Evolutionary conservation across 352 stramenopile species (phyloP), one percentile per base, ranked within the genome.

Genomic region (Globisporangium nagaii): DNA sequence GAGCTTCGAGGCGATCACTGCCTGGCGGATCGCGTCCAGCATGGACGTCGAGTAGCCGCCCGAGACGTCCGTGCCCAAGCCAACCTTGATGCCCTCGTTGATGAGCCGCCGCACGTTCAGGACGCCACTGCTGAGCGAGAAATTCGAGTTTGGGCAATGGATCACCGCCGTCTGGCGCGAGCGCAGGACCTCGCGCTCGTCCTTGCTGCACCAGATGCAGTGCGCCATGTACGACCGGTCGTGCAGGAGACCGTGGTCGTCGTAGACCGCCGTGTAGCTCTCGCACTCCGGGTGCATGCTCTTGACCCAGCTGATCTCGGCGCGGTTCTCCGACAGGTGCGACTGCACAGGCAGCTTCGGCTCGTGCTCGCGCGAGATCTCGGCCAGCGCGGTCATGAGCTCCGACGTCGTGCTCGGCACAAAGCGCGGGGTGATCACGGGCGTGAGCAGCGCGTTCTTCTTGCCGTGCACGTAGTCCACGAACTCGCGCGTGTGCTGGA

Each of bases 61-160:
- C 5, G 93, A 95, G 17, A 98, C 88, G 53, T 98, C 94, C 13
- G 95, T 98, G 41, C 95, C 95, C 4, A 98, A 68, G 2, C 92
- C 95, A 25, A 98, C 90, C 62, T 95, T 97, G 51, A 90, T 43
- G 5, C 84, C 81, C 61, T 90, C 73, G 54, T 76, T 60, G n/a
- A 90, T 63, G 53, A 84, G 53, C 27, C 71, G 84, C 19, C 82
- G 77, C 9, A 93, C 84, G 54, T 93, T 92, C n/a, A 93, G 50
- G 3, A 92, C 78, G 37, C 88, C 79, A 55, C 85, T 90, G n/a
- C 73, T 81, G 50, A 98, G 84, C 36, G 87, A 97, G 49, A 98
- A 97, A 63, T 98, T 98, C 20, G 86, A 97, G 45, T 96, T 95
- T 19, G 95, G 89, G 63, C 95, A 98, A 64, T 98, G 91, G 17